Conservation (phyloP, 2,329 filamentous ascomycete species). For the Diaporthe humulicola region DNA sequence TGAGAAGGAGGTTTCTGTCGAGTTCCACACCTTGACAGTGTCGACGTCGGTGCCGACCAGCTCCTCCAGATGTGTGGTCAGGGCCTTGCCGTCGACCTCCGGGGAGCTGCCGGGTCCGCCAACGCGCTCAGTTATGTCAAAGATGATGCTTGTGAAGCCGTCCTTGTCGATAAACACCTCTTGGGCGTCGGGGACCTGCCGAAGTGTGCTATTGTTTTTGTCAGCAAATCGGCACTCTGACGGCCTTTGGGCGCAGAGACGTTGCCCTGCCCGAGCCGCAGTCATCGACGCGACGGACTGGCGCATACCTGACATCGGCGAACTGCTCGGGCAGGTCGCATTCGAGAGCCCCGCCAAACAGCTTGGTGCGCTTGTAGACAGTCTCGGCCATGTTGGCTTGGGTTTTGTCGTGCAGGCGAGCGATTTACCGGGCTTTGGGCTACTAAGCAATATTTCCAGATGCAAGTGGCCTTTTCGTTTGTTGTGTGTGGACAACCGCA, state of each 20-base stretch:
- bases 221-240: neutral
- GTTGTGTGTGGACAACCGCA: neutral
- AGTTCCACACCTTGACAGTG: slow-evolving; percentile 75
- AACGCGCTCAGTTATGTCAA: slow-evolving; percentile 91
- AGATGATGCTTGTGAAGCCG: slow-evolving; percentile 87
- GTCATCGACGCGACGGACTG: neutral
- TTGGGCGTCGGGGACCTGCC: slow-evolving; percentile 87
- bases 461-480: neutral
- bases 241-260: neutral
- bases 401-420: neutral
- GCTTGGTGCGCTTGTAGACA: slow-evolving; percentile 67
- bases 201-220: slow-evolving; percentile 68
- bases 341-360: slow-evolving; percentile 81
- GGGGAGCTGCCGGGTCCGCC: slow-evolving; percentile 65
- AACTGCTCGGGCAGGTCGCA: slow-evolving; percentile 77
- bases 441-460: neutral
- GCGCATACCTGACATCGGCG: slow-evolving; percentile 78
- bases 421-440: no score
- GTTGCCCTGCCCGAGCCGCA: neutral
- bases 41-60: slow-evolving; percentile 75
- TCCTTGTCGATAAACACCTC: slow-evolving; percentile 90
- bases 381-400: slow-evolving; percentile 58
- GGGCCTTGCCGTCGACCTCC: slow-evolving; percentile 77
- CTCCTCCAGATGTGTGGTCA: slow-evolving; percentile 78
- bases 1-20: slow-evolving; percentile 71